Base-by-base conservation (phyloP, 176 grass and related monocot genomes). In the Areca catechu region DNA sequence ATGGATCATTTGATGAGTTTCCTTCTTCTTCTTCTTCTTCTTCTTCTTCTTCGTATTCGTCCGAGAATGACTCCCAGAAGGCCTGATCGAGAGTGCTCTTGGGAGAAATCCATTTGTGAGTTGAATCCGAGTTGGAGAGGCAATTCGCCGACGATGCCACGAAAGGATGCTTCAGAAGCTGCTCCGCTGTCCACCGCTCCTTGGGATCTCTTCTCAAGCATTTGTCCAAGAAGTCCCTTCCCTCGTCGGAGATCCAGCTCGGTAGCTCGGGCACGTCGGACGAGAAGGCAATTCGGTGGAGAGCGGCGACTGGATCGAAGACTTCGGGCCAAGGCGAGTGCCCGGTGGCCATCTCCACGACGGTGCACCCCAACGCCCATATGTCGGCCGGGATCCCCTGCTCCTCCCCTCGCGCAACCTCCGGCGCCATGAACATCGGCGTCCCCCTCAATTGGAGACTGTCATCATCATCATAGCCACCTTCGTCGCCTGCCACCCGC, bases 81-180 rank as follows among this genome's bases (percentile, higher is more conserved):
- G 27, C 19, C 16, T 70, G 68, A 29, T 70, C 68, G 10, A 70
- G 68, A 24, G 54, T 58, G 68, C 47, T 60, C 43, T 25, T 59
- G 0, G 68, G 68, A 50, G 68, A 70, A 48, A 70, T n/a, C 54
- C 47, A 16, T 34, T 20, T 1, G 34, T 4, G 12, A 4, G 48
- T 49, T 9, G 12, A 43, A 43, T 34, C 7, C 30, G 30, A 34
- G 5, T 34, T 9, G 4, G 30, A 34, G 7, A 34, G 30, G 30
- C 30, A 34, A 34, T 43, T 43, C 34, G 9, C 34, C 34, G 60
- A 62, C 16, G 60, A 22, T 0, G 16, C 61, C 16, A 64, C 61
- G 21, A 64, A 64, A 0, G 61, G 61, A 49, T 64, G 61, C 3
- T 24, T 15, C 19, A 64, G 22, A 22, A 64, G 61, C 20, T 50